Evolutionary conservation across 306 rosid species (phyloP), one percentile per base, ranked within the genome.

Genomic region (Senna tora): DNA sequence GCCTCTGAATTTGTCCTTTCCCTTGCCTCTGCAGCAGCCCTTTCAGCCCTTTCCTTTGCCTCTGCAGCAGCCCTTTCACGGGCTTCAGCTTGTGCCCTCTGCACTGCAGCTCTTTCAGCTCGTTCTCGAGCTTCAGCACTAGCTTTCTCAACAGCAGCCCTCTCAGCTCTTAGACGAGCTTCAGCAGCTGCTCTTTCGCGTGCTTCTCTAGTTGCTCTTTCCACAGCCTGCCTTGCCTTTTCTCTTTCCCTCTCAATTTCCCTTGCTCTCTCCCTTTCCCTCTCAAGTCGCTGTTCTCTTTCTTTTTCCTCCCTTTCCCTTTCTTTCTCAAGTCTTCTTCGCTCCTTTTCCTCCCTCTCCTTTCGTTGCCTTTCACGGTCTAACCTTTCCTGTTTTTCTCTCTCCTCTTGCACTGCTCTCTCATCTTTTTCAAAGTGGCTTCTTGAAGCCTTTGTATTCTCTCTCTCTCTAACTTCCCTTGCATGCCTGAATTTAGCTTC

Each of bases 121-220:
- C 99, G 94, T 67, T 74, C 95, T 66, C 97, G 90, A 84, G 97
- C 96, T 83, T 88, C 97, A 66, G 96, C 81, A 82, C 84, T 85
- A 67, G 77, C 96, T 86, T 86, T 95, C 6, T 53, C 96, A 62
- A 89, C 99, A 59, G 99, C 96, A 49, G 86, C 92, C 82, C 85
- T 87, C 73, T 91, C 92, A 80, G 99, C 99, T 84, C 80, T 95
- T 64, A 72, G 54, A 32, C 86, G 93, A 67, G 99, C 97, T 20
- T 84, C 99, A 75, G 75, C 70, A 60, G 87, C 91, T 68, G 99
- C 99, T 86, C 99, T 88, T 72, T 85, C 99, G 21, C 99, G 99
- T 36, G 96, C 99, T 85, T 95, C 99, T 80, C 99, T 85, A 20
- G 99, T 95, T 50, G 99, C 99, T 80, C 99, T 89, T 81, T 88